phyloP scores from a whole-genome alignment of 1,139 yeast species.

The Suzukiozyma palmioleophila region DNA sequence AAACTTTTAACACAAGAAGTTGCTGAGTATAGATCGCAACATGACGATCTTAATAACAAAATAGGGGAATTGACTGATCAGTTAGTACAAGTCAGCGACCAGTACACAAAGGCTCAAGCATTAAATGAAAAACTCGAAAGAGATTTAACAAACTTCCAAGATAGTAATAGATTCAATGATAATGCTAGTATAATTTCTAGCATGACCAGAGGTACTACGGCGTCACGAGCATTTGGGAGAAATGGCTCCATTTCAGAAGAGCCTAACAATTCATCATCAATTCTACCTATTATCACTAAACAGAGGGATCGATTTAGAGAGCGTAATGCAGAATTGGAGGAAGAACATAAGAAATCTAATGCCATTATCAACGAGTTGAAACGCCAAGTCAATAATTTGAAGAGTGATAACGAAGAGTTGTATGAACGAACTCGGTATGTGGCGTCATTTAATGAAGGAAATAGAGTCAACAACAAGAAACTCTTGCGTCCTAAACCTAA shows the following conservation, averaged over 20 bases:
- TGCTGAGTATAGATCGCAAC: slow-evolving; percentile 52
- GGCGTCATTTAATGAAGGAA: slow-evolving; percentile 41
- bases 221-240: slow-evolving; percentile 23
- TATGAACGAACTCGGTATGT: slow-evolving; percentile 79
- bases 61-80: slow-evolving; percentile 39
- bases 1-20: slow-evolving; percentile 58
- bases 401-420: slow-evolving; percentile 70
- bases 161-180: slow-evolving; percentile 48
- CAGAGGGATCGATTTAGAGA: slow-evolving; percentile 90
- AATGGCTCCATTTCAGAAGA: slow-evolving; percentile 26
- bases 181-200: slow-evolving; percentile 69
- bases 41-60: slow-evolving; percentile 34
- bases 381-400: slow-evolving; percentile 59
- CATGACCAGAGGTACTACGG: slow-evolving; percentile 38
- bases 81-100: slow-evolving; percentile 28
- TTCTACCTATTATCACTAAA: slow-evolving; percentile 84
- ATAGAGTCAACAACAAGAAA: slow-evolving; percentile 14
- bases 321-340: slow-evolving; percentile 77
- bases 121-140: slow-evolving; percentile 64
- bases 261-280: slow-evolving; percentile 40
- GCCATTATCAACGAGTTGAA: slow-evolving; percentile 54
- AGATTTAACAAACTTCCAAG: slow-evolving; percentile 57
- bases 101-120: slow-evolving; percentile 30
- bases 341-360: slow-evolving; percentile 63
- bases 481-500: slow-evolving; percentile 32